Base-by-base conservation (phyloP, 2,329 filamentous ascomycete genomes). In the Torrubiellomyces zombiae region DNA sequence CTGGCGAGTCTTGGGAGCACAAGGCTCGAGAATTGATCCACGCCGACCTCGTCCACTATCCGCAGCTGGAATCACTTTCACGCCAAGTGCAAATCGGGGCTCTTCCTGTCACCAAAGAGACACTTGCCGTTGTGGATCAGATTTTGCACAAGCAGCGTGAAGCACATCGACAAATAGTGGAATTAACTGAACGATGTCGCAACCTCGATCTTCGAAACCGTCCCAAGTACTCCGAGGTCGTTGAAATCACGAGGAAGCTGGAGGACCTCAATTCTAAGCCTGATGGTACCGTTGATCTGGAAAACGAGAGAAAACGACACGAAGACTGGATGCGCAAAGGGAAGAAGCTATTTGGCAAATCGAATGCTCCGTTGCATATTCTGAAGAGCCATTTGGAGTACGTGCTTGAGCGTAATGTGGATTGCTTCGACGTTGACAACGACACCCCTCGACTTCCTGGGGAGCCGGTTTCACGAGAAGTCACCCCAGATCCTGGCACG, bases 321-420 rank as follows among this genome's bases (percentile, higher is more conserved):
- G 89, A 98, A 46, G 89, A 98, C 48, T 98, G 89, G 89, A 98
- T 98, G 86, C 70, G 89, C 16, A 82, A 82, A 42, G 89, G 89
- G 25, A 98, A 98, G 56, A 94, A 94, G 48, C 56, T 98, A 0
- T 98, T 98, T 43, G 89, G 89, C 26, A 98, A 98, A 51, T 89
- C 89, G 2, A 98, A 98, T 45, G 89, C 89, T 2, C 89, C 89
- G 2, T 60, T 98, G 9, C 89, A 98, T 48, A 98, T 98, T 35
- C 63, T 98, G 15, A 89, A 86, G 42, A 78, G 76, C 29, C 86
- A 98, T 38, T 85, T 98, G 70, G 78, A 91, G 38, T 80, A 89
- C 43, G 89, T 98, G 4, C 63, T 89, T 24, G 79, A 85, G 40
- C 77, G 83, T 23, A 98, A 98, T 42, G 58, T 70, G 29, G 78